Percentiles rank a stretch among this genome's conserved stretches.
Conservation (phyloP, 2,329 filamentous ascomycete genomes). For the Sclerotinia glacialis region DNA sequence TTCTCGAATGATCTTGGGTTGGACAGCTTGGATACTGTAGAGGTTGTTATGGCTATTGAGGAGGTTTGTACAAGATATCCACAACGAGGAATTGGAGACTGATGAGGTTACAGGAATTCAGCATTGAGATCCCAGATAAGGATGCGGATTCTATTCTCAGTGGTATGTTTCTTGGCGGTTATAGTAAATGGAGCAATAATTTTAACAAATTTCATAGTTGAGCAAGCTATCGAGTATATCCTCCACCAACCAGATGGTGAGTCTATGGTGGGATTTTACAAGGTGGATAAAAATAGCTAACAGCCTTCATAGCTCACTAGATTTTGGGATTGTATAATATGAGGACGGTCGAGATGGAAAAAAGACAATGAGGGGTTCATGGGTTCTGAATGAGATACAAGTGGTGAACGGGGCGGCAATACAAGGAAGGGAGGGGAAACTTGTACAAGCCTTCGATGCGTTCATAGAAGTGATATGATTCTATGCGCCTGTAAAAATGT, state of each 20-base stretch:
- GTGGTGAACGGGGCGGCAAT: constrained; percentile 12
- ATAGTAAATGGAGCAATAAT: background rate
- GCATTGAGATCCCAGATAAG: constrained; percentile 80
- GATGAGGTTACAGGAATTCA: constrained; percentile 51
- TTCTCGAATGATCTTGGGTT: constrained; percentile 97
- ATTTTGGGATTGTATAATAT: constrained; percentile 35
- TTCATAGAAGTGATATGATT: constrained; percentile 35
- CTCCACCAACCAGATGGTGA: constrained; percentile 71
- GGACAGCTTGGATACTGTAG: constrained; percentile 96
- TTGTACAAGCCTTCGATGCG: constrained; percentile 37
- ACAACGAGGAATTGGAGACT: constrained; percentile 25
- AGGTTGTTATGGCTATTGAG: constrained; percentile 99
- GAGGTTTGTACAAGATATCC: constrained; percentile 56
- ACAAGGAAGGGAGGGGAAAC: constrained; percentile 26
- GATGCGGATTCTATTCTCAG: constrained; percentile 75
- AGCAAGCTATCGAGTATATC: constrained; percentile 75
- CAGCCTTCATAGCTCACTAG: constrained; percentile 37
- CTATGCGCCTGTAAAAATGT: constrained; percentile 40
- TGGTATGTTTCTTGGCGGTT: constrained; percentile 51
- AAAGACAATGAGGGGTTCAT: constrained; percentile 24
- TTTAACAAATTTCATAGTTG: constrained; percentile 49
- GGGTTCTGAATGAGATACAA: constrained; percentile 26
- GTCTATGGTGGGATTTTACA: constrained; percentile 33
- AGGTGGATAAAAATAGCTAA: background rate
- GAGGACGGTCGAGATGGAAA: constrained; percentile 20